Base-by-base conservation (phyloP, 1,284 basidiomycete species). In the Sutorius eximius region DNA sequence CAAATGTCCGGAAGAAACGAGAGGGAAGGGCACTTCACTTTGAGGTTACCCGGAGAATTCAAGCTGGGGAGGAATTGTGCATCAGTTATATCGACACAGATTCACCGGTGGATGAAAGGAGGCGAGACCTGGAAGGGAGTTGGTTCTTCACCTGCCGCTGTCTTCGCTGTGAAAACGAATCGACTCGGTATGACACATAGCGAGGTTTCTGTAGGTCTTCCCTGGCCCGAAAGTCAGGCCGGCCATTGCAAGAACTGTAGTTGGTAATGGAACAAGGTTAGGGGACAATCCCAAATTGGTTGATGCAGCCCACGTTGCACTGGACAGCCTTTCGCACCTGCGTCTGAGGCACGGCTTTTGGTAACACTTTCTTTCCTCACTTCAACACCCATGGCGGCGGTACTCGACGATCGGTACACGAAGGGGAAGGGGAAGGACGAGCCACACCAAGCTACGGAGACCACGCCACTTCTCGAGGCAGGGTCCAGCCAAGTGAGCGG, bases 61-160 rank as follows among this genome's bases (percentile, higher is more conserved):
- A 61, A n/a, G 59, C 63, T 10, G 82, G 77, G 13, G 82, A 85
- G 53, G 84, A 86, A 56, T 66, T 86, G 37, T 83, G 81, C 62
- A 82, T 80, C 58, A 80, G 74, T 55, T 86, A 86, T 60, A 73
- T 79, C 45, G 77, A 81, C 52, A 64, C 76, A 7, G 67, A 77
- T 24, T 75, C 74, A 27, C 58, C 66, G 1, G 73, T 73, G 12
- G 58, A 58, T 24, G 69, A 76, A 52, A 73, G 82, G 43, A 65
- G 71, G 43, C 61, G 64, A 32, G 69, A 76, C 49, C 66, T 83
- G 34, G 64, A 70, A 42, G 64, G 65, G 27, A 75, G 74, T 27
- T 85, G 82, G 77, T 83, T 80, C 59, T 86, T 86, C 57, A 71
- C 69, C 18, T 86, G 83, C 58, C 61, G 57, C 3, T 86, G 83